Evolutionary conservation across 1,284 basidiomycete genomes (phyloP).

Genomic region (Exobasidium cylindrosporum): DNA sequence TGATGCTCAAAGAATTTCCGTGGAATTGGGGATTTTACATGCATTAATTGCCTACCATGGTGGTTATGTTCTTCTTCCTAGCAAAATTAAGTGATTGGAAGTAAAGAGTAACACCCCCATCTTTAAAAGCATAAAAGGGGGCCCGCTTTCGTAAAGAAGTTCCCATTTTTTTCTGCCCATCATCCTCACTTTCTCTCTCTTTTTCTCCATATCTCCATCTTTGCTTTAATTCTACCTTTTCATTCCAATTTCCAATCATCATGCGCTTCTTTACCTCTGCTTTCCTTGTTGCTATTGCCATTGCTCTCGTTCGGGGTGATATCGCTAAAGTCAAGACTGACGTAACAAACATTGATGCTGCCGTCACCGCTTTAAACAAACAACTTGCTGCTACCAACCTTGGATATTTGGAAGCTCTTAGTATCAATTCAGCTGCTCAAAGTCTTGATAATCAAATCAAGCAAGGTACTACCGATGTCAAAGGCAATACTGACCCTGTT

Average conservation of each 20-base stretch:
- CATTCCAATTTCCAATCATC: slow-evolving; percentile 6
- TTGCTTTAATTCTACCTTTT: neutral
- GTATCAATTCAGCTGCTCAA: slow-evolving; percentile 11
- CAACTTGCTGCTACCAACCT: neutral
- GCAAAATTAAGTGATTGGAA: too few species aligned
- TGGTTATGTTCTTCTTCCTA: too few species aligned
- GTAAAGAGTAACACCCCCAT: too few species aligned
- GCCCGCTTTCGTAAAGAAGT: too few species aligned
- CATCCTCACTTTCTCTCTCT: neutral
- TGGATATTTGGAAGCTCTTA: slow-evolving; percentile 15
- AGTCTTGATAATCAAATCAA: slow-evolving; percentile 14
- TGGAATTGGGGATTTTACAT: too few species aligned
- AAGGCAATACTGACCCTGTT: slow-evolving; percentile 10
- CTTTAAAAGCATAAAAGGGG: too few species aligned
- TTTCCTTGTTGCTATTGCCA: slow-evolving; percentile 14
- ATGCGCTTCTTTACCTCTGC: slow-evolving; percentile 19
- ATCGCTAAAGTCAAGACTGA: slow-evolving; percentile 19
- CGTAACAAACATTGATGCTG: slow-evolving; percentile 14
- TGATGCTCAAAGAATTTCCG: too few species aligned
- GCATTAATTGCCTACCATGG: too few species aligned
- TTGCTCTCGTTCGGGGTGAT: slow-evolving; percentile 17
- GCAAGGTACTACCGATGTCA: slow-evolving; percentile 14
- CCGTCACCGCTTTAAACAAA: slow-evolving; percentile 16
- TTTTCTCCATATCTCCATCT: neutral
- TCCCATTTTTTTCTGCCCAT: neutral